phyloP scores from a whole-genome alignment of 2,329 filamentous ascomycete species.

The Aspergillus sp. region DNA sequence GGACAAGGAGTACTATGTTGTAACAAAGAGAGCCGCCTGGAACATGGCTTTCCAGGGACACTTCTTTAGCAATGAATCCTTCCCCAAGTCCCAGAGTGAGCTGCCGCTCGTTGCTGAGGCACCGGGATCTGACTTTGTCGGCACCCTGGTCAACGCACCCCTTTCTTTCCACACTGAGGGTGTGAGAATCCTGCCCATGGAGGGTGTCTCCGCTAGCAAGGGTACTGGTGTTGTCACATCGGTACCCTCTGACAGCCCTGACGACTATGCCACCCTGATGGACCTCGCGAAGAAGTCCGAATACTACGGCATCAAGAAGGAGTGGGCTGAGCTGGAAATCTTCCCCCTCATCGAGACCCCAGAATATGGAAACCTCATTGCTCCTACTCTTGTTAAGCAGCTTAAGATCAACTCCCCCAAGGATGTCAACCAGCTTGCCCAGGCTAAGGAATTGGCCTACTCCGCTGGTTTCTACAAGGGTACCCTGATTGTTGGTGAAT shows the following conservation, averaged over 20 bases:
- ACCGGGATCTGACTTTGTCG: constrained; percentile 73
- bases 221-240: constrained; percentile 95
- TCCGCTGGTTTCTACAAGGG: constrained; percentile 98
- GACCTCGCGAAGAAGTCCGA: constrained; percentile 94
- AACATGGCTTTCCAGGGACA: constrained; percentile 96
- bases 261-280: constrained; percentile 84
- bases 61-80: constrained; percentile 55
- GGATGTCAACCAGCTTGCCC: constrained; percentile 81
- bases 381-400: constrained; percentile 78
- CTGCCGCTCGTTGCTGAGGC: constrained; percentile 72
- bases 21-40: constrained; percentile 75
- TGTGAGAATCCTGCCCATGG: constrained; percentile 91
- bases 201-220: constrained; percentile 84
- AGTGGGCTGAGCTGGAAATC: constrained; percentile 91
- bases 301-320: constrained; percentile 92
- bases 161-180: constrained; percentile 79
- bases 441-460: constrained; percentile 95
- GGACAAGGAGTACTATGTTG: constrained; percentile 75
- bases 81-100: constrained; percentile 60
- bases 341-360: constrained; percentile 86
- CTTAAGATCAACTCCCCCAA: constrained; percentile 97
- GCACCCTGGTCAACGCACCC: constrained; percentile 84
- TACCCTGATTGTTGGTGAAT: constrained; percentile 80
- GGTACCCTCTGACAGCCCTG: constrained; percentile 91
- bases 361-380: constrained; percentile 77